A percentile compares a stretch with the other conserved stretches of the same genome.
Conservation (phyloP, 2,329 filamentous ascomycete species). For the Exophiala xenobiotica region DNA sequence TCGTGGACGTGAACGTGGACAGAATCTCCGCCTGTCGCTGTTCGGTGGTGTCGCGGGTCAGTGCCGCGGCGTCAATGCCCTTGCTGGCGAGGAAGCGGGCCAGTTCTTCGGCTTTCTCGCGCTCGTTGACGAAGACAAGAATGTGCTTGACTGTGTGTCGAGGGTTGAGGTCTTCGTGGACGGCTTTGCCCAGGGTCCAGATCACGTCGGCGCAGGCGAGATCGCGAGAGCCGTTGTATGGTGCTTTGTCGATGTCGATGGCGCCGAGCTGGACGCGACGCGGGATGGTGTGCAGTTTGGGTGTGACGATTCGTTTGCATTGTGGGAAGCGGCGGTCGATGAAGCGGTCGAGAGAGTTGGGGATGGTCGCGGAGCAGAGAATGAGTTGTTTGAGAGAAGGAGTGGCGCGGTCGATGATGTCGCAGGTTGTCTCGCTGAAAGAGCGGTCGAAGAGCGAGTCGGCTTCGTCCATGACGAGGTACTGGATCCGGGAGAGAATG, state of each 20-base stretch:
- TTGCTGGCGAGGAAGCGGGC: slow-evolving; percentile 76
- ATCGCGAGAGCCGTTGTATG: slow-evolving; percentile 88
- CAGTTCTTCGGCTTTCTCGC: slow-evolving; percentile 80
- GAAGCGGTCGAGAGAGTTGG: slow-evolving; percentile 80
- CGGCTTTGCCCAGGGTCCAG: slow-evolving; percentile 84
- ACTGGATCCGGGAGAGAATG: slow-evolving; percentile 83
- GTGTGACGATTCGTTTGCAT: slow-evolving; percentile 83
- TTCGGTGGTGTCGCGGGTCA: slow-evolving; percentile 81
- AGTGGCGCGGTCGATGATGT: slow-evolving; percentile 75
- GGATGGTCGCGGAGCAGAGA: slow-evolving; percentile 94
- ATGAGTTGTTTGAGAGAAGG: slow-evolving; percentile 84
- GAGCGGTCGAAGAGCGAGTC: slow-evolving; percentile 94
- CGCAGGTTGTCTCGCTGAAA: slow-evolving; percentile 78
- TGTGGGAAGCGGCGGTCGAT: slow-evolving; percentile 79
- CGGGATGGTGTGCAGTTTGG: slow-evolving; percentile 93
- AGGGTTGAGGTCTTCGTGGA: slow-evolving; percentile 58
- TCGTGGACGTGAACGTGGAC: slow-evolving; percentile 63
- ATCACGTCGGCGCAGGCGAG: slow-evolving; percentile 94
- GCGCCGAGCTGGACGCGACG: slow-evolving; percentile 91
- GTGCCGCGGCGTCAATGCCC: slow-evolving; percentile 81
- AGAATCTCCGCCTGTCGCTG: slow-evolving; percentile 75
- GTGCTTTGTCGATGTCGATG: slow-evolving; percentile 86
- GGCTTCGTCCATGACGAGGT: slow-evolving; percentile 90
- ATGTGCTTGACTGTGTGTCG: slow-evolving; percentile 66
- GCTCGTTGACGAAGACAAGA: slow-evolving; percentile 95